Conservation (phyloP, 2,329 filamentous ascomycete genomes). For the Sporothrix protearum region DNA sequence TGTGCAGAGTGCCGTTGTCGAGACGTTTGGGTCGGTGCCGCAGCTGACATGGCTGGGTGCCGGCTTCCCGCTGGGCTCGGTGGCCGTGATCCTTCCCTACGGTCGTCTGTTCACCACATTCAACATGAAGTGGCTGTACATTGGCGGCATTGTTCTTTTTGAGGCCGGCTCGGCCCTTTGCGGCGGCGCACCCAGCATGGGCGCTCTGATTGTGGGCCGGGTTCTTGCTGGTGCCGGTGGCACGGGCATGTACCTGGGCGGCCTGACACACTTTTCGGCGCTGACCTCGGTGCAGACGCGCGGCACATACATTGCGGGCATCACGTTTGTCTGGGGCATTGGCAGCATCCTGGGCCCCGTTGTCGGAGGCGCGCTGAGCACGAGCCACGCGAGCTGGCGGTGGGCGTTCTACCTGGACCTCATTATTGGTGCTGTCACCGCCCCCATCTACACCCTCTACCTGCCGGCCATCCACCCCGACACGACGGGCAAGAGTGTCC, state of each 20-base stretch:
- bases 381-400: constrained; percentile 36
- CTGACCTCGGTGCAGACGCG: constrained; percentile 18
- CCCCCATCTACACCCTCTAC: constrained; percentile 44
- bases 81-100: constrained; percentile 36
- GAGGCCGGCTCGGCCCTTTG: constrained; percentile 35
- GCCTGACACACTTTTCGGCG: constrained; percentile 10
- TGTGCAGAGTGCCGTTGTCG: constrained; percentile 41
- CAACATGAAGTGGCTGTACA: constrained; percentile 41
- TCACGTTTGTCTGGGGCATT: constrained; percentile 21
- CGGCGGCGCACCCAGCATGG: constrained; percentile 41
- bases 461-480: constrained; percentile 35
- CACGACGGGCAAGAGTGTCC: constrained; percentile 18
- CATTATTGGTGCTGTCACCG: constrained; percentile 41
- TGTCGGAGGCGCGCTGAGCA: constrained; percentile 26
- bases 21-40: constrained; percentile 36
- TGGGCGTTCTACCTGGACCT: constrained; percentile 52
- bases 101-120: constrained; percentile 41
- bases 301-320: constrained; percentile 18
- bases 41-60: constrained; percentile 42
- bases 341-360: constrained; percentile 23
- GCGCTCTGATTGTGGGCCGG: constrained; percentile 45
- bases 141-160: constrained; percentile 29
- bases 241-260: constrained; percentile 39
- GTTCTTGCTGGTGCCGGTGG: constrained; percentile 43
- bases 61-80: constrained; percentile 41